Evolutionary conservation across 2,329 filamentous ascomycete species (phyloP).

Genomic region (Neodidymelliopsis sp.): DNA sequence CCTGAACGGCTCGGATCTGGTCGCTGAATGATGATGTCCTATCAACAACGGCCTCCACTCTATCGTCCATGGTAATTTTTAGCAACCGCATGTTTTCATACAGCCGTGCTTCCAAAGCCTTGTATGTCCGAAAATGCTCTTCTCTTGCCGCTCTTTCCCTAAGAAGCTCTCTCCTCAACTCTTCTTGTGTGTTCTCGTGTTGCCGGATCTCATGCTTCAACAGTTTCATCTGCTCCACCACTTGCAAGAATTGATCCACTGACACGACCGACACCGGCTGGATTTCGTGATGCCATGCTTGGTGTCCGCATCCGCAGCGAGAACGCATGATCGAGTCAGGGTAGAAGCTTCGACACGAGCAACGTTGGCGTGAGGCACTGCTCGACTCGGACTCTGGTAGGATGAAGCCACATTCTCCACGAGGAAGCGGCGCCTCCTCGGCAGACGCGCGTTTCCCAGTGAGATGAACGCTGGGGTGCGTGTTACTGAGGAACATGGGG

Average conservation of each 20-base stretch:
- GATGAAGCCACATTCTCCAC: conserved; percentile 50
- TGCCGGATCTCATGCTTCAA: conserved; percentile 44
- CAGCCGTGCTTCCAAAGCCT: conserved; percentile 44
- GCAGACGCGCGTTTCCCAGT: conserved; percentile 37
- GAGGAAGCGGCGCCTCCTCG: conserved; percentile 44
- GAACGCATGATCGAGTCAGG: conserved; percentile 49
- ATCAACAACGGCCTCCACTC: conserved; percentile 51
- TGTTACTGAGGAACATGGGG: conserved; percentile 49
- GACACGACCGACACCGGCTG: conserved; percentile 46
- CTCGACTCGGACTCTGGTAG: conserved; percentile 34
- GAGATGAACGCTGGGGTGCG: conserved; percentile 38
- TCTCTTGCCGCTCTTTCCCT: conserved; percentile 44
- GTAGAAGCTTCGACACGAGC: conserved; percentile 55
- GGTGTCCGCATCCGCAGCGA: conserved; percentile 57
- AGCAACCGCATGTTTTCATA: conserved; percentile 50
- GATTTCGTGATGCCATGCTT: conserved; percentile 55
- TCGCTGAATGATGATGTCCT: conserved; percentile 49
- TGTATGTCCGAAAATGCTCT: conserved; percentile 45
- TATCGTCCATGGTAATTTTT: conserved; percentile 51
- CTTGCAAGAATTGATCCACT: conserved; percentile 45
- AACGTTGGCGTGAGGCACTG: conserved; percentile 46
- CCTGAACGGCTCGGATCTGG: conserved; percentile 47
- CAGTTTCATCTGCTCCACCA: conserved; percentile 48
- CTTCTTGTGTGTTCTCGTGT: conserved; percentile 44
- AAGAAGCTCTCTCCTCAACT: conserved; percentile 49